Percentiles rank a stretch among this genome's conserved stretches.
These are phyloP conservation scores for Rhytidiadelphus loreus DNA, from an alignment of 225 moss, liverwort and hornwort species.

Conservation along the genomic window DNA sequence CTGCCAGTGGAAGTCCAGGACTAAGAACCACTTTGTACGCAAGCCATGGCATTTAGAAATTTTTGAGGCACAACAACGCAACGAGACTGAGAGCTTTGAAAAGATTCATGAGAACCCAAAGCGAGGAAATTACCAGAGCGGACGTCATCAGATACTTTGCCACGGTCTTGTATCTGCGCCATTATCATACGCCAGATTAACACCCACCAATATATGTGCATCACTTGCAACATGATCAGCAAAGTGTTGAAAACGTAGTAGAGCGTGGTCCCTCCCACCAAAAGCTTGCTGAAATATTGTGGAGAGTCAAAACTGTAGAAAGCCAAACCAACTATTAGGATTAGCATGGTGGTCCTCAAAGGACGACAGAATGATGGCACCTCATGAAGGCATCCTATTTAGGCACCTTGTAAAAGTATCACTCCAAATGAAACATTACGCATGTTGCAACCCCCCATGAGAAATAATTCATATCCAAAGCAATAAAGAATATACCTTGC, in stretches of 20 bases:
- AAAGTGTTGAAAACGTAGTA: slow-evolving; percentile 74
- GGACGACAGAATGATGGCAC: background rate
- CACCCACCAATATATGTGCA: slow-evolving; percentile 81
- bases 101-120: background rate
- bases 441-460: background rate
- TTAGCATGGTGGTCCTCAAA: background rate
- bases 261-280: slow-evolving; percentile 31
- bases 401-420: background rate
- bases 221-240: slow-evolving; percentile 60
- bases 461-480: background rate
- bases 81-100: background rate
- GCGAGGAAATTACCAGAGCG: slow-evolving; percentile 58
- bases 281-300: slow-evolving; percentile 20
- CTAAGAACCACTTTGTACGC: background rate
- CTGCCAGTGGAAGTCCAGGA: background rate
- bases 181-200: slow-evolving; percentile 70
- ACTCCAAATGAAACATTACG: background rate
- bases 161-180: slow-evolving; percentile 51
- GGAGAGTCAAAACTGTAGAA: slow-evolving; percentile 58
- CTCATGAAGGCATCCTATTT: background rate
- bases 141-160: slow-evolving; percentile 70
- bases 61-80: background rate
- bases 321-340: background rate
- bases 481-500: slow-evolving; percentile 4
- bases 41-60: background rate